Percentiles rank a stretch among this genome's conserved stretches.
Conservation (phyloP, 495 filamentous ascomycete genomes). For the Lasiosphaeris hirsuta region DNA sequence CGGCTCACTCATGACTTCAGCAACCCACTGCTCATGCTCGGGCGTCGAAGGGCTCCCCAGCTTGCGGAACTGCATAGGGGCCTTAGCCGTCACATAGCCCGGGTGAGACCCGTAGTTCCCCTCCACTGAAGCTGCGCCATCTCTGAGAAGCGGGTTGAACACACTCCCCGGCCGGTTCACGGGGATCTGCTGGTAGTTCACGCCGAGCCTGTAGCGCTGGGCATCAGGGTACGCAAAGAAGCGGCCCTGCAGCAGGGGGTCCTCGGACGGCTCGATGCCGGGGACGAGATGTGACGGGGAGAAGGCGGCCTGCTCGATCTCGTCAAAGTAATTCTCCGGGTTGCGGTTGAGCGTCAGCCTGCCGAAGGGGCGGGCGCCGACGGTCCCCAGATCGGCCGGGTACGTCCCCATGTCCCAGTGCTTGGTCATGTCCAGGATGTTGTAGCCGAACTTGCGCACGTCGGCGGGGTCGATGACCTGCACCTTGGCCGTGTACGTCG, state of each 20-base stretch:
- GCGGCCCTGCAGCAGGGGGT: constrained; percentile 77
- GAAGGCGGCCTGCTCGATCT: constrained; percentile 83
- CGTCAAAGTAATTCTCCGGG: constrained; percentile 79
- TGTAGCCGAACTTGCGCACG: constrained; percentile 81
- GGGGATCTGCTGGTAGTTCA: constrained; percentile 83
- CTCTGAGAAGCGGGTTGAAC: too few species aligned
- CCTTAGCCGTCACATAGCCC: too few species aligned
- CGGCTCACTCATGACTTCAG: too few species aligned
- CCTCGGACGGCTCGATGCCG: constrained; percentile 82
- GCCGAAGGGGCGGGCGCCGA: constrained; percentile 78
- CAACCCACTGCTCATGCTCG: too few species aligned
- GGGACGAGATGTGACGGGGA: constrained; percentile 83
- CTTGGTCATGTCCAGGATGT: constrained; percentile 87
- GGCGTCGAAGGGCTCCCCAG: too few species aligned
- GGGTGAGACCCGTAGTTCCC: too few species aligned
- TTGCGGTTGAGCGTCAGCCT: constrained; percentile 80
- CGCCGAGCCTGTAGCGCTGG: constrained; percentile 74
- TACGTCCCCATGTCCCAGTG: constrained; percentile 81
- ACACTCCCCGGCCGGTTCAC: constrained; percentile 70
- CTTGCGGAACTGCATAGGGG: too few species aligned
- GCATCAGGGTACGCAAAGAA: constrained; percentile 90
- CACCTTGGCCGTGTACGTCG: constrained; percentile 80
- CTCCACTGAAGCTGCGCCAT: too few species aligned
- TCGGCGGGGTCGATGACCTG: constrained; percentile 69
- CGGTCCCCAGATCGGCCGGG: too few species aligned